Evolutionary conservation across 2,329 filamentous ascomycete genomes (phyloP), one percentile per base, ranked within the genome.

Genomic region (Chaetomium sp.): DNA sequence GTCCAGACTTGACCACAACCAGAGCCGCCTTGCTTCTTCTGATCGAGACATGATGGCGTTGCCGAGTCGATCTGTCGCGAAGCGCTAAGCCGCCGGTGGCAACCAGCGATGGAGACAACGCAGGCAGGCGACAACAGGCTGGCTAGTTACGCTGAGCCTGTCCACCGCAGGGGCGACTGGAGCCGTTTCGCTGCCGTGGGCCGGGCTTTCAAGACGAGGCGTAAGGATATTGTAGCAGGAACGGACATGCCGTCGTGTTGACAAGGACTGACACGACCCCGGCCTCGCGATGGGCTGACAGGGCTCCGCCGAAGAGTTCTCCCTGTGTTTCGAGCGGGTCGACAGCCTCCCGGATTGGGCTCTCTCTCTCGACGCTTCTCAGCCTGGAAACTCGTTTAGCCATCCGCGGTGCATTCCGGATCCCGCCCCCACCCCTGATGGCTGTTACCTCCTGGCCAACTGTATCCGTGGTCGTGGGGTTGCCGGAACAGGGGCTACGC

Each of bases 381-480:
- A 51, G 54, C 21, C 21, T 21, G 27, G 60, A 42, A 45, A 29
- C 35, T 38, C 55, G 45, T 45, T 57, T 49, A 56, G 42, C 54
- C 47, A 38, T 16, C n/a, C 21, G 16, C 23, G 25, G 31, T 27
- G 35, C 25, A 27, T 23, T 53, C 27, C 38, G 38, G 38, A 42
- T 42, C n/a, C 38, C 38, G 1, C 38, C 27, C 27, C 16, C 23
- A 25, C 53, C 49, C 42, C 53, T 62, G 60, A 55, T 6, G 31
- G 12, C 38, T 50, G 27, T 49, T 49, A 16, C 50, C 61, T 63
- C 54, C 56, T 27, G 23, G 45, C 19, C 57, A 13, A 29, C 19
- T 27, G 60, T 57, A 19, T 47, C 45, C 60, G 12, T 63, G 54
- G 54, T 23, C 60, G 60, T 63, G 61, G 62, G 56, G 62, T 64